Evolutionary conservation across 352 stramenopile genomes (phyloP).

Genomic region (Globisporangium lucens): DNA sequence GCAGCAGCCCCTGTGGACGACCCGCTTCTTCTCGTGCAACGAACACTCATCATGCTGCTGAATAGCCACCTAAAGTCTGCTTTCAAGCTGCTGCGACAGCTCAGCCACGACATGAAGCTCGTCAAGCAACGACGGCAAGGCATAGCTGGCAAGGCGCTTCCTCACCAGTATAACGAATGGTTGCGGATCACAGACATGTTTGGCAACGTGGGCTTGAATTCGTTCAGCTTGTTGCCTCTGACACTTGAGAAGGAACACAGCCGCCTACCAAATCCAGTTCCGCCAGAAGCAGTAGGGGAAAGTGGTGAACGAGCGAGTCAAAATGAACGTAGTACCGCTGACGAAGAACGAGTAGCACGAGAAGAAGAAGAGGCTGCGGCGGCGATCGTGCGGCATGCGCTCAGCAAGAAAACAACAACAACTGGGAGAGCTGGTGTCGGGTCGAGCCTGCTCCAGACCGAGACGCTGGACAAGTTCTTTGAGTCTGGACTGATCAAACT

Average conservation of each 20-base stretch:
- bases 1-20: constrained; percentile 15
- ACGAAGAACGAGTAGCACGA: constrained; percentile 21
- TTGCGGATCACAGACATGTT: constrained; percentile 47
- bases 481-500: constrained; percentile 48
- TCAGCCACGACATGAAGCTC: constrained; percentile 19
- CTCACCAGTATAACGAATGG: constrained; percentile 4
- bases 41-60: constrained; percentile 48
- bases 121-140: constrained; percentile 4
- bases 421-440: neutral
- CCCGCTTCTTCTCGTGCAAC: constrained; percentile 38
- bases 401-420: constrained; percentile 32
- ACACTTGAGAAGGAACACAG: constrained; percentile 26
- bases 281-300: neutral
- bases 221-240: constrained; percentile 35
- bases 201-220: constrained; percentile 39
- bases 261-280: constrained; percentile 8
- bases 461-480: constrained; percentile 60
- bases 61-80: constrained; percentile 52
- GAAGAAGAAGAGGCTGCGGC: constrained; percentile 34
- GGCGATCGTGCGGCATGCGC: constrained; percentile 38
- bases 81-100: constrained; percentile 41
- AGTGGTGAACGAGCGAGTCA: neutral
- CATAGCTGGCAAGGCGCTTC: neutral
- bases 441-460: constrained; percentile 23
- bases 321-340: neutral